phyloP scores from a whole-genome alignment of 768 basidiomycete species.

The Podaxis pistillaris region DNA sequence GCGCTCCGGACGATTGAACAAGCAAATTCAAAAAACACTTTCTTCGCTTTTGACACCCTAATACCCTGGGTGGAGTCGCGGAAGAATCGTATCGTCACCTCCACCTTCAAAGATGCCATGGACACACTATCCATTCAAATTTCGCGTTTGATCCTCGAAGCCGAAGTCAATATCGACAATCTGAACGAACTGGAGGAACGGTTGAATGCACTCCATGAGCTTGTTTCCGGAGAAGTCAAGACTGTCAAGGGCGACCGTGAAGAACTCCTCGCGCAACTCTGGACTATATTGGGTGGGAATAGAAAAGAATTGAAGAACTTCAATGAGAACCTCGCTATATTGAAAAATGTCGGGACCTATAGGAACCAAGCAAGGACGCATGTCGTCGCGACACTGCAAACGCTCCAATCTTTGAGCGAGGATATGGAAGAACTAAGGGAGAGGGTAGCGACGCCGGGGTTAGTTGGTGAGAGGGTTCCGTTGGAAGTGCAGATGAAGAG shows the following conservation, averaged over 20 bases:
- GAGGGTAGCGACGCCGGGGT: slow-evolving; percentile 64
- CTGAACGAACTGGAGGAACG: slow-evolving; percentile 64
- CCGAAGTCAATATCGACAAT: slow-evolving; percentile 51
- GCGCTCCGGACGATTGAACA: slow-evolving; percentile 58
- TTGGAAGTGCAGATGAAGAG: slow-evolving; percentile 76
- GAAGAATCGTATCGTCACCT: slow-evolving; percentile 44
- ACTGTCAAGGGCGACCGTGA: slow-evolving; percentile 42
- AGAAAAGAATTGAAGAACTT: slow-evolving; percentile 44
- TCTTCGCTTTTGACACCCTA: slow-evolving; percentile 27
- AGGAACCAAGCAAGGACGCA: slow-evolving; percentile 61
- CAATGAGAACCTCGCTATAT: slow-evolving; percentile 48
- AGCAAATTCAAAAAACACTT: slow-evolving; percentile 33
- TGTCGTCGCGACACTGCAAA: slow-evolving; percentile 63
- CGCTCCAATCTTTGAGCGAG: slow-evolving; percentile 60
- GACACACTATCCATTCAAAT: slow-evolving; percentile 51
- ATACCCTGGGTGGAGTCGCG: slow-evolving; percentile 34
- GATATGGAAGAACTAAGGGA: slow-evolving; percentile 79
- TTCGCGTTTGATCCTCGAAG: slow-evolving; percentile 62
- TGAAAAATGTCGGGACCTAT: slow-evolving; percentile 55
- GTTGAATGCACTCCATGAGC: slow-evolving; percentile 53
- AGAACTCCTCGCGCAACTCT: slow-evolving; percentile 62
- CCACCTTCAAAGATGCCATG: slow-evolving; percentile 65
- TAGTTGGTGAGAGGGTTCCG: slow-evolving; percentile 59
- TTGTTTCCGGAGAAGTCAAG: slow-evolving; percentile 57
- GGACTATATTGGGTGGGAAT: slow-evolving; percentile 71